Percentiles rank a stretch among this genome's conserved stretches.
These are phyloP conservation scores for Flaveria ramosissima DNA, from an alignment of 129 eudicot species.

Conservation along the genomic window DNA sequence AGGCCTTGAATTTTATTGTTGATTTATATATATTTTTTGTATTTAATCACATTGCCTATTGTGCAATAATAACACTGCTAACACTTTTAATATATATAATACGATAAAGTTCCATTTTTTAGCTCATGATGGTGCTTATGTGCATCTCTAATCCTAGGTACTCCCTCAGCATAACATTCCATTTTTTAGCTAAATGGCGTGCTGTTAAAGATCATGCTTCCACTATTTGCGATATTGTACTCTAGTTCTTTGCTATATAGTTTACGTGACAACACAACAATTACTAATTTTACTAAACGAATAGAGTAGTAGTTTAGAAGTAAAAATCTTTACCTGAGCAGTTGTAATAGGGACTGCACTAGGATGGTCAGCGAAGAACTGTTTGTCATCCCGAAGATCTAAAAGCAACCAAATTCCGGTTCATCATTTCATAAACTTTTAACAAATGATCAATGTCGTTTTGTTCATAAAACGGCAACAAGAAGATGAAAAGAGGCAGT, in stretches of 20 bases:
- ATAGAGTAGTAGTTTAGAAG: background rate
- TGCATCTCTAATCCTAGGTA: too few relatives aligned
- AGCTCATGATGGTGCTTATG: too few relatives aligned
- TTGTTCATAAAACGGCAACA: background rate
- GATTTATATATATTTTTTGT: background rate
- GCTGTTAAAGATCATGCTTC: background rate
- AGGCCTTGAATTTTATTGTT: background rate
- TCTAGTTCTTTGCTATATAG: background rate
- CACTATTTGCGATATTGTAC: too few relatives aligned
- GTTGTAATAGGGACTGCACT: conserved; percentile 56
- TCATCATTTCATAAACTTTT: conserved; percentile 9
- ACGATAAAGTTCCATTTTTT: background rate
- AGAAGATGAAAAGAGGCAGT: background rate
- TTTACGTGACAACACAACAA: background rate
- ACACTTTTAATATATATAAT: background rate
- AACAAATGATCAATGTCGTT: background rate
- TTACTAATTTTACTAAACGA: background rate
- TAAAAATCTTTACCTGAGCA: conserved; percentile 46
- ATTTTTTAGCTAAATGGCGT: background rate
- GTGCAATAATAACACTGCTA: background rate
- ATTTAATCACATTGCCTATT: background rate
- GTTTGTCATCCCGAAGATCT: conserved; percentile 59
- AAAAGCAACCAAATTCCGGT: conserved; percentile 19
- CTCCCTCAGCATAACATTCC: too few relatives aligned
- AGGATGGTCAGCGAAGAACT: conserved; percentile 58